A percentile compares a stretch with the other conserved stretches of the same genome.
phyloP scores from a whole-genome alignment of 257 asterid genomes.

The Petunia secreta region DNA sequence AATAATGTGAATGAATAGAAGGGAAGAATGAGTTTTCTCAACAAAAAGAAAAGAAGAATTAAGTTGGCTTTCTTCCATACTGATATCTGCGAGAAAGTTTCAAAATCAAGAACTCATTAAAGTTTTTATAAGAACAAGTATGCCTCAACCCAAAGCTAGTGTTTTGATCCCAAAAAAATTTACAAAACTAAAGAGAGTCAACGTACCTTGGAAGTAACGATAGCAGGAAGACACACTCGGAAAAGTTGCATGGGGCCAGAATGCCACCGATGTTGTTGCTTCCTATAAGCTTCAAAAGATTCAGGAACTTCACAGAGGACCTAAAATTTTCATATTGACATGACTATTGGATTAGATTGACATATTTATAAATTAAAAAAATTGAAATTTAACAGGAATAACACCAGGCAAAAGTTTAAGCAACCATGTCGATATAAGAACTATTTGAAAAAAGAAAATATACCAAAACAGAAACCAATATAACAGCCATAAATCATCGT shows the following conservation, averaged over 20 bases:
- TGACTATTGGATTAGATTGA: not conserved
- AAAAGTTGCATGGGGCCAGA: conserved; percentile 86
- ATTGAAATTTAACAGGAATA: not conserved
- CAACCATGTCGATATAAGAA: too few relatives aligned
- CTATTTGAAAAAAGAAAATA: not conserved
- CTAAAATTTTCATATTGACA: conserved; percentile 35
- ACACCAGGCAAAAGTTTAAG: not conserved
- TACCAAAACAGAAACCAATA: not conserved
- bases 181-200: too few relatives aligned
- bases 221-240: conserved; percentile 66
- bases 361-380: not conserved
- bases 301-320: conserved; percentile 76
- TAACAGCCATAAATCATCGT: not conserved
- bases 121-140: not conserved
- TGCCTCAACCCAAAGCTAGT: not conserved
- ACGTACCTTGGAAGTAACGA: conserved; percentile 64
- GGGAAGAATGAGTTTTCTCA: conserved; percentile 75
- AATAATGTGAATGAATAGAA: conserved; percentile 72
- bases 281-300: conserved; percentile 72
- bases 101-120: not conserved
- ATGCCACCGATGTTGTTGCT: conserved; percentile 84
- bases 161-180: too few relatives aligned
- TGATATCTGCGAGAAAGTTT: conserved; percentile 50
- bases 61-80: conserved; percentile 70
- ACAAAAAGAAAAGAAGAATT: conserved; percentile 63